A percentile compares a stretch with the other conserved stretches of the same genome.
Evolutionary conservation across 1,139 yeast species (phyloP).

Genomic region (Sugiyamaella pinicola): DNA sequence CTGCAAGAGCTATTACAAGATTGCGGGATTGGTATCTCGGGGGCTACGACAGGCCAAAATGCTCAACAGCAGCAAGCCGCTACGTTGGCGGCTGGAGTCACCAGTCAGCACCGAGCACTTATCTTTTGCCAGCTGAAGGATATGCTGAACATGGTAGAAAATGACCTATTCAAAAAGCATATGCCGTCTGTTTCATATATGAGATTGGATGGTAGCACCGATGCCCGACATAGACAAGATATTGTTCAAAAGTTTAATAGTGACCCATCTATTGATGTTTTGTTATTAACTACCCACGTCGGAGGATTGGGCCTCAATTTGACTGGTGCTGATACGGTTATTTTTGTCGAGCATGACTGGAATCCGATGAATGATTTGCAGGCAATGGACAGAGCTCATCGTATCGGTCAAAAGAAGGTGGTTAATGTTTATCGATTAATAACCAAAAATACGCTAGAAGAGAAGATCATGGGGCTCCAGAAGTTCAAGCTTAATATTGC

Average conservation of each 20-base stretch:
- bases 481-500: slow-evolving; percentile 98
- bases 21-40: slow-evolving; percentile 84
- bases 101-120: slow-evolving; percentile 92
- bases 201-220: slow-evolving; percentile 94
- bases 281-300: slow-evolving; percentile 90
- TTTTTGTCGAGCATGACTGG: slow-evolving; percentile 99
- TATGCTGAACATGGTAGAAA: slow-evolving; percentile 96
- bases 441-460: slow-evolving; percentile 91
- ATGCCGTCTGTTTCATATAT: slow-evolving; percentile 92
- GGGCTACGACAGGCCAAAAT: slow-evolving; percentile 29
- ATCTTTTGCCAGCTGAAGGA: slow-evolving; percentile 96
- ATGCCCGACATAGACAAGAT: slow-evolving; percentile 87
- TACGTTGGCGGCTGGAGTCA: slow-evolving; percentile 65
- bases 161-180: slow-evolving; percentile 75
- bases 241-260: slow-evolving; percentile 91
- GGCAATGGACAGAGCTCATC: slow-evolving; percentile 99
- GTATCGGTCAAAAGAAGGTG: slow-evolving; percentile 96
- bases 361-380: slow-evolving; percentile 99
- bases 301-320: slow-evolving; percentile 97
- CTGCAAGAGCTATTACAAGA: slow-evolving; percentile 79
- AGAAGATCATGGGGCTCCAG: slow-evolving; percentile 97
- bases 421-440: slow-evolving; percentile 93
- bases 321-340: slow-evolving; percentile 98
- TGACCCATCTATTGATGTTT: slow-evolving; percentile 95
- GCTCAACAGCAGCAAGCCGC: slow-evolving; percentile 41